These are phyloP conservation scores for Kuraishia hungarica DNA, from an alignment of 805 yeast genomes.

Conservation along the genomic window DNA sequence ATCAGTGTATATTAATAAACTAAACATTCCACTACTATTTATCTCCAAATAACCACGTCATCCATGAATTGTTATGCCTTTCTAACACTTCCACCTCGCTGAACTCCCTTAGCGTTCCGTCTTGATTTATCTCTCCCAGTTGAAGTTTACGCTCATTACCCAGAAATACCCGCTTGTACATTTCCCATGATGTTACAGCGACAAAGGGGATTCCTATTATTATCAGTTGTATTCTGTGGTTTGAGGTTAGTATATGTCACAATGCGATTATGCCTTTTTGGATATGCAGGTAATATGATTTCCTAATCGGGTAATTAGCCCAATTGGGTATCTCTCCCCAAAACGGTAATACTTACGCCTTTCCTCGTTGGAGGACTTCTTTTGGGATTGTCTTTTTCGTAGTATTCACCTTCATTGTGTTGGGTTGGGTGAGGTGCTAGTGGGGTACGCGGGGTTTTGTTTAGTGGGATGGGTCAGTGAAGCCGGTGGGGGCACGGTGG, in stretches of 20 bases:
- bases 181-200: constrained; percentile 19
- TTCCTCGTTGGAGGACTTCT: constrained; percentile 14
- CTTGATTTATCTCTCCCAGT: constrained; percentile 34
- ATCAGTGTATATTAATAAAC: constrained; percentile 4
- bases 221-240: constrained; percentile 20
- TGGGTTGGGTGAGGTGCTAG: no score
- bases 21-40: constrained; percentile 12
- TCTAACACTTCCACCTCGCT: constrained; percentile 30
- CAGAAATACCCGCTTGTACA: constrained; percentile 23
- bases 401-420: neutral
- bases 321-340: no score
- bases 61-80: constrained; percentile 27
- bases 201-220: constrained; percentile 21
- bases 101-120: constrained; percentile 35
- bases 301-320: no score
- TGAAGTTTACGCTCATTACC: constrained; percentile 36
- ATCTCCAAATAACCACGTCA: constrained; percentile 34
- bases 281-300: no score
- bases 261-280: no score
- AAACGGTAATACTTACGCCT: constrained; percentile 5
- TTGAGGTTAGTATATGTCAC: neutral
- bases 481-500: no score
- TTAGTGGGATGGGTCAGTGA: no score
- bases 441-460: no score
- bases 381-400: constrained; percentile 9